These are phyloP conservation scores for Colletotrichum sidae DNA, from an alignment of 2,329 filamentous ascomycete genomes.

Conservation along the genomic window DNA sequence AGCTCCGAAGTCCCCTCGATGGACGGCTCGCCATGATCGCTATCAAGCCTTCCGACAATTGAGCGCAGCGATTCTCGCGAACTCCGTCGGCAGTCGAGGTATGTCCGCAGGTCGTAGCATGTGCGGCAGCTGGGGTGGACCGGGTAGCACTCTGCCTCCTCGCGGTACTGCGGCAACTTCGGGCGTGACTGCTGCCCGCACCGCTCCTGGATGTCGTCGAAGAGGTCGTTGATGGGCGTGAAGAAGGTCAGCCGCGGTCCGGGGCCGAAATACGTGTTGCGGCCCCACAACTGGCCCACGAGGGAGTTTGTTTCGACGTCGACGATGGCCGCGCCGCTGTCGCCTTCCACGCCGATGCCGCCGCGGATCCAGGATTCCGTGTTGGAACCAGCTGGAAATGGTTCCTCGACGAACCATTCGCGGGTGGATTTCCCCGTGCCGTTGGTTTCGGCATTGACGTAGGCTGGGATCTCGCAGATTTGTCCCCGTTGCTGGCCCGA, in stretches of 20 bases:
- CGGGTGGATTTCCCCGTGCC: conserved; percentile 55
- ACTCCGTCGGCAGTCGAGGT: conserved; percentile 55
- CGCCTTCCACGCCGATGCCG: conserved; percentile 57
- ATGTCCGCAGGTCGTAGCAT: conserved; percentile 55
- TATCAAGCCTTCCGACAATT: conserved; percentile 53
- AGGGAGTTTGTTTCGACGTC: conserved; percentile 52
- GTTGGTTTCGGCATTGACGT: conserved; percentile 52
- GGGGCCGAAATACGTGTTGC: conserved; percentile 55
- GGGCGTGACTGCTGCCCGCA: conserved; percentile 54
- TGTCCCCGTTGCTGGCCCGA: conserved; percentile 56
- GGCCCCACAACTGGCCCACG: conserved; percentile 57
- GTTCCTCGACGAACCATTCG: conserved; percentile 60
- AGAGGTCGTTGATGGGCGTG: conserved; percentile 56
- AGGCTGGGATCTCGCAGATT: conserved; percentile 56
- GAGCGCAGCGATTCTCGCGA: conserved; percentile 55
- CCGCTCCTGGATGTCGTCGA: conserved; percentile 59
- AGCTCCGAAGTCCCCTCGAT: conserved; percentile 54
- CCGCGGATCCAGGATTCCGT: conserved; percentile 59
- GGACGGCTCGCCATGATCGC: conserved; percentile 53
- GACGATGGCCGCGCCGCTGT: conserved; percentile 58
- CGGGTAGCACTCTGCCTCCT: conserved; percentile 54
- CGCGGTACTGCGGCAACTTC: conserved; percentile 53
- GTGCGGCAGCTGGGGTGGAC: conserved; percentile 53
- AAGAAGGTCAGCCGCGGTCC: conserved; percentile 57
- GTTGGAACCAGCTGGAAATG: conserved; percentile 43